phyloP scores from a whole-genome alignment of 108 stramenopile genomes.

The Fistulifera solaris region DNA sequence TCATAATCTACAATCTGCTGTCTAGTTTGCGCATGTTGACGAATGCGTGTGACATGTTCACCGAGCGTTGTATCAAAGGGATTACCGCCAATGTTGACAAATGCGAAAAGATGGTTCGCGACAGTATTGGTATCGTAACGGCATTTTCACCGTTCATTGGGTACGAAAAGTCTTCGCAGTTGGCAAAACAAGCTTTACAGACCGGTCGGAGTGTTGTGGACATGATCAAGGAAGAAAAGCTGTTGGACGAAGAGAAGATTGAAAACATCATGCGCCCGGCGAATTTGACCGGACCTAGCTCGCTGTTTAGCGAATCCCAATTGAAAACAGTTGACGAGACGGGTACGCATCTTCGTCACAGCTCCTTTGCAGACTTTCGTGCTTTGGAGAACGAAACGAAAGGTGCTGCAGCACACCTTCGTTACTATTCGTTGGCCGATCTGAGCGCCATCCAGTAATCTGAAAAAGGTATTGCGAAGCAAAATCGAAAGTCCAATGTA shows the following conservation, averaged over 20 bases:
- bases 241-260: conserved; percentile 9
- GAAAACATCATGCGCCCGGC: conserved; percentile 6
- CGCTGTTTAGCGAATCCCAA: conserved; percentile 6
- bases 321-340: too few species aligned
- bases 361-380: too few species aligned
- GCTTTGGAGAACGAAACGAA: too few species aligned
- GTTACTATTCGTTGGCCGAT: too few species aligned
- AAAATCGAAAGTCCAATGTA: too few species aligned
- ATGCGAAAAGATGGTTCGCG: conserved; percentile 9
- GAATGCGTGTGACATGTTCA: conserved; percentile 33
- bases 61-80: conserved; percentile 45
- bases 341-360: too few species aligned
- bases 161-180: conserved; percentile 14
- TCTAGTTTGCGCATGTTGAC: conserved; percentile 40
- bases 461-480: too few species aligned
- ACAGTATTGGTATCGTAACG: conserved; percentile 17
- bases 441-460: too few species aligned
- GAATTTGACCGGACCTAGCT: conserved; percentile 15
- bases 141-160: conserved; percentile 17
- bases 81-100: conserved; percentile 34
- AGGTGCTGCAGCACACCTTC: too few species aligned
- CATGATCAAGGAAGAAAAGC: conserved; percentile 11
- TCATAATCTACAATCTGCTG: conserved; percentile 46
- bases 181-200: conserved; percentile 15
- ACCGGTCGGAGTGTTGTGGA: conserved; percentile 16